These are phyloP conservation scores for Coemansia sp. DNA, from an alignment of 192 early-diverging fungal species.

Conservation along the genomic window DNA sequence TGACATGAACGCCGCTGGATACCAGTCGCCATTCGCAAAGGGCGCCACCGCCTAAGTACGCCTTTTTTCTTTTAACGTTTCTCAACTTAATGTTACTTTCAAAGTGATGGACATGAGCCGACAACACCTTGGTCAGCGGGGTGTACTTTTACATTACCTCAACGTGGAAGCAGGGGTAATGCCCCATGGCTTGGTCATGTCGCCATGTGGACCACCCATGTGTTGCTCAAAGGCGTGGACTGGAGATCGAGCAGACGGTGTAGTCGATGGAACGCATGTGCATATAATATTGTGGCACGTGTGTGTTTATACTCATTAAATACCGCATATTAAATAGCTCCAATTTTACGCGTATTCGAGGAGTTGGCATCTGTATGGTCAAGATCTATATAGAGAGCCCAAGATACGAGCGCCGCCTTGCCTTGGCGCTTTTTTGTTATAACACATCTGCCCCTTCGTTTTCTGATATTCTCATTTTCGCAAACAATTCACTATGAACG, in stretches of 20 bases:
- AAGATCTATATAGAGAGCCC: background rate
- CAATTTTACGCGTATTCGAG: background rate
- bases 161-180: background rate
- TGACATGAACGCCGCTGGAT: slow-evolving; percentile 41
- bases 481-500: slow-evolving; percentile 9
- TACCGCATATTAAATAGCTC: background rate
- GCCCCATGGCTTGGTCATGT: background rate
- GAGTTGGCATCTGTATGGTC: background rate
- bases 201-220: slow-evolving; percentile 3
- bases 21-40: slow-evolving; percentile 52
- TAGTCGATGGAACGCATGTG: background rate
- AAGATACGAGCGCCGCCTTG: background rate
- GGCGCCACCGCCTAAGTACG: background rate
- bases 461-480: background rate
- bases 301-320: background rate
- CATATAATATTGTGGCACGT: background rate
- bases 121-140: background rate
- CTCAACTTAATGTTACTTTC: background rate
- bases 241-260: background rate
- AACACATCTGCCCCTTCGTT: background rate
- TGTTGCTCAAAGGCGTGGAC: background rate
- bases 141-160: background rate
- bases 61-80: background rate
- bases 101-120: background rate
- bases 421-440: background rate